Conservation (phyloP, 352 stramenopile genomes). For the Globisporangium camurandrum region DNA sequence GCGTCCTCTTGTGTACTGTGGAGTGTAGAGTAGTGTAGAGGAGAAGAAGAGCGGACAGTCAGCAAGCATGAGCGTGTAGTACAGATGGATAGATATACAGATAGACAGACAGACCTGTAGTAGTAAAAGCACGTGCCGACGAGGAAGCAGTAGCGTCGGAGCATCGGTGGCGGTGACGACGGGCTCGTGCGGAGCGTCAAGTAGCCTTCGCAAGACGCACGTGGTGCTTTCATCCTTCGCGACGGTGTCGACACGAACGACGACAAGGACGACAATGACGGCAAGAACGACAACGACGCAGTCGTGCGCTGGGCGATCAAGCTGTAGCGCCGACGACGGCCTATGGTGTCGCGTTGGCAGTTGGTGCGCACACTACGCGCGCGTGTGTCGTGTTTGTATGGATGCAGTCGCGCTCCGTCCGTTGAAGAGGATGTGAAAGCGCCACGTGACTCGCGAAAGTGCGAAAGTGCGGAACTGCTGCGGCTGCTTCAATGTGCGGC, state of each 20-base stretch:
- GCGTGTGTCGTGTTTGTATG: too few relatives aligned
- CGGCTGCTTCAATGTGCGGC: too few relatives aligned
- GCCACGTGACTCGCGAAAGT: too few relatives aligned
- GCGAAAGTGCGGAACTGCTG: too few relatives aligned
- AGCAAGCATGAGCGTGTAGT: not conserved
- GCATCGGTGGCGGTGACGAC: slow-evolving; percentile 80
- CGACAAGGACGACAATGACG: slow-evolving; percentile 2
- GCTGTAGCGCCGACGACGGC: slow-evolving; percentile 8
- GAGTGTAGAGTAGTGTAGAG: too few relatives aligned
- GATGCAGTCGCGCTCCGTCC: too few relatives aligned
- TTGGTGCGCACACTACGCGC: not conserved
- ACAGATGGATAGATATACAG: not conserved
- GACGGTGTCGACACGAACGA: not conserved
- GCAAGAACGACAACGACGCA: too few relatives aligned
- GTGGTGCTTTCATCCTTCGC: slow-evolving; percentile 68
- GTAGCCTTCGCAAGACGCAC: slow-evolving; percentile 80
- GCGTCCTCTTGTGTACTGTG: slow-evolving; percentile 84
- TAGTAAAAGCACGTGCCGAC: slow-evolving; percentile 85
- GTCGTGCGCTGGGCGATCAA: slow-evolving; percentile 2
- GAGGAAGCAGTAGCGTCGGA: slow-evolving; percentile 84
- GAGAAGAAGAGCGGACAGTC: not conserved
- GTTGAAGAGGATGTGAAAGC: too few relatives aligned
- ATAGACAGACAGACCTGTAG: slow-evolving; percentile 34
- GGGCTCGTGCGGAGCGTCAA: slow-evolving; percentile 81
- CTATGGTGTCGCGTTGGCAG: slow-evolving; percentile 6